These are phyloP conservation scores for Diplodia seriata DNA, from an alignment of 2,329 filamentous ascomycete species.

Conservation along the genomic window DNA sequence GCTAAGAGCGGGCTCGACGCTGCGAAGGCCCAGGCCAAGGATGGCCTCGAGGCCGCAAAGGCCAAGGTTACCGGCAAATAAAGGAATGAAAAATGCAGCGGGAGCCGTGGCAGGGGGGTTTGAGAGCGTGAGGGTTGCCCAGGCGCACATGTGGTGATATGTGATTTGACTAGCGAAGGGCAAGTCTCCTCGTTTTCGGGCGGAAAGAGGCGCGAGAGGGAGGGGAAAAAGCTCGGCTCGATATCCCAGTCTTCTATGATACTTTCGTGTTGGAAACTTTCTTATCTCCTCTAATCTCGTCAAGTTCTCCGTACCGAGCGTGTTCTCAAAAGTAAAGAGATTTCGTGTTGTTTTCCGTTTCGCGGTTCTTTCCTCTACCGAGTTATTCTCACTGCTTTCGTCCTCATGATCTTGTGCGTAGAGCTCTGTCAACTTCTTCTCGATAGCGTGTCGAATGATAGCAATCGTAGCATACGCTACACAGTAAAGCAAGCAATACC, in stretches of 20 bases:
- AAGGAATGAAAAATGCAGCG: background rate
- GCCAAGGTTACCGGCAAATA: slow-evolving; percentile 33
- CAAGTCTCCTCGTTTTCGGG: background rate
- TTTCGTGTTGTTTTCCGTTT: background rate
- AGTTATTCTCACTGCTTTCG: background rate
- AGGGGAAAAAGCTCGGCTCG: background rate
- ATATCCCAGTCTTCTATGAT: slow-evolving; percentile 16
- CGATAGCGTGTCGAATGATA: background rate
- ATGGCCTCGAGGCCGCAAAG: slow-evolving; percentile 40
- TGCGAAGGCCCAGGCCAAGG: slow-evolving; percentile 40
- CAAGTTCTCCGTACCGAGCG: background rate
- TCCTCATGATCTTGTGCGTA: background rate
- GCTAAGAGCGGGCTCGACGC: slow-evolving; percentile 47
- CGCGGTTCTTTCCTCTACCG: background rate
- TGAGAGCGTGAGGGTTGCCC: background rate
- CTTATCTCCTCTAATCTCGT: background rate
- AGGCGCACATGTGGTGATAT: background rate
- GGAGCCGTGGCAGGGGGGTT: background rate
- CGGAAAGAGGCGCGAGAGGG: background rate
- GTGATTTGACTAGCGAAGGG: background rate
- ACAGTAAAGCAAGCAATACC: background rate
- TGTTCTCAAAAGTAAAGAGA: background rate
- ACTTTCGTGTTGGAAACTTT: background rate
- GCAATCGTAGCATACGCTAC: background rate
- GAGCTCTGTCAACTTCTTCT: background rate